phyloP scores from a whole-genome alignment of 1,139 yeast genomes.

The Blastobotrys raffinosifermentans region DNA sequence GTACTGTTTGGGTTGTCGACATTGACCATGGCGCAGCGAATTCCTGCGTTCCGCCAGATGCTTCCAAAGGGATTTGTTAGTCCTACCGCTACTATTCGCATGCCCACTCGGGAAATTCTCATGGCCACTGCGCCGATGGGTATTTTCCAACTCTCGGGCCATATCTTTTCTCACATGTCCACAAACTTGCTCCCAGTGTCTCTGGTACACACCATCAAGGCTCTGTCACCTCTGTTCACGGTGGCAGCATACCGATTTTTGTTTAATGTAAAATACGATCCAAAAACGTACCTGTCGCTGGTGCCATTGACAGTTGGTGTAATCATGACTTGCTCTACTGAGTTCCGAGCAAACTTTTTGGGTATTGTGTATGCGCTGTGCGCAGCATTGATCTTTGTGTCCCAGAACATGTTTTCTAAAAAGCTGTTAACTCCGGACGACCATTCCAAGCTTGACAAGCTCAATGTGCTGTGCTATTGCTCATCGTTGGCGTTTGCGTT shows the following conservation, averaged over 20 bases:
- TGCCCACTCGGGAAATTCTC: conserved; percentile 48
- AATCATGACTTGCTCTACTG: conserved; percentile 64
- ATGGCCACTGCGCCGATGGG: conserved; percentile 88
- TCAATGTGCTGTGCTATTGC: conserved; percentile 78
- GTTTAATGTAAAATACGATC: conserved; percentile 51
- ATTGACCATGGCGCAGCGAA: conserved; percentile 20
- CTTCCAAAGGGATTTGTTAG: conserved; percentile 30
- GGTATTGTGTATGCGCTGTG: conserved; percentile 73
- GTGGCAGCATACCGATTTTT: conserved; percentile 68
- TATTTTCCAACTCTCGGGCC: conserved; percentile 83
- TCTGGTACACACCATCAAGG: conserved; percentile 85
- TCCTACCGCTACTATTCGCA: conserved; percentile 13
- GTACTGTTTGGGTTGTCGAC: conserved; percentile 50
- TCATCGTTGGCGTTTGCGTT: conserved; percentile 72
- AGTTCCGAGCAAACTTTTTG: conserved; percentile 41
- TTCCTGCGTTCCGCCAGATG: conserved; percentile 15
- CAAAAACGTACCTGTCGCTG: conserved; percentile 69
- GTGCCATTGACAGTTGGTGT: conserved; percentile 77
- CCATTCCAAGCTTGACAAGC: conserved; percentile 60
- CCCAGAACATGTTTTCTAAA: conserved; percentile 89
- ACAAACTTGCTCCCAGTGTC: conserved; percentile 86
- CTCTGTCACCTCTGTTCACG: conserved; percentile 80
- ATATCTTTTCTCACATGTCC: conserved; percentile 82
- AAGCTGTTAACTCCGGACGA: conserved; percentile 54
- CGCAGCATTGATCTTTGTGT: conserved; percentile 81